Evolutionary conservation across 2,329 filamentous ascomycete species (phyloP), one percentile per base, ranked within the genome.

Genomic region (Venturia pyrina): DNA sequence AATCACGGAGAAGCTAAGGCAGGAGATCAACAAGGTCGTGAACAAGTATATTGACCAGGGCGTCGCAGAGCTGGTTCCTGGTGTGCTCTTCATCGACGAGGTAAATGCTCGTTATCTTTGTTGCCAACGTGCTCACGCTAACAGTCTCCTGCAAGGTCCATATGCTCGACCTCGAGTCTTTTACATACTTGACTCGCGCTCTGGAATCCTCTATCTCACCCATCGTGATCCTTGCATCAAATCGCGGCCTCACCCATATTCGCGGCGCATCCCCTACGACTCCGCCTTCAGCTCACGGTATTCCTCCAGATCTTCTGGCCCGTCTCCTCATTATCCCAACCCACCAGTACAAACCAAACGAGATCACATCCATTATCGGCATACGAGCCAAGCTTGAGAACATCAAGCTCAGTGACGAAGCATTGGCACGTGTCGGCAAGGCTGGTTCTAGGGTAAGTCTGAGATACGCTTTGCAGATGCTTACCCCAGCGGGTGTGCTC

Each of bases 101-200:
- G 92, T 95, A 85, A 69, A 78, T 69, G 34, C 41, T 5, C 41
- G 21, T 65, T 19, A 57, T 64, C 21, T 34, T 67, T 46, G 57
- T 59, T 65, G 68, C 77, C 71, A 73, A 66, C 66, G 62, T 60
- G 53, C 50, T 66, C 48, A 50, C 64, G 28, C 61, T 50, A 70
- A 67, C 62, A 32, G 64, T 62, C 48, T 37, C 21, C 71, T 67
- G 69, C 65, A 72, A 96, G 92, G 93, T 96, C 68, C 93, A 99
- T 81, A 99, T 99, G 95, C 91, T 99, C 72, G 95, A 99, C 77
- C 89, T 99, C 71, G 95, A 99, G 81, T 96, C 93, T 82, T 99
- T 98, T 80, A 98, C 95, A 70, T 99, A 97, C 79, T 87, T 99
- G 74, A 98, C 98, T 83, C 90, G 93, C 74, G 95, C 95, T n/a